Evolutionary conservation across 257 asterid genomes (phyloP), one percentile per base, ranked within the genome.

Genomic region (Scutellaria minor): DNA sequence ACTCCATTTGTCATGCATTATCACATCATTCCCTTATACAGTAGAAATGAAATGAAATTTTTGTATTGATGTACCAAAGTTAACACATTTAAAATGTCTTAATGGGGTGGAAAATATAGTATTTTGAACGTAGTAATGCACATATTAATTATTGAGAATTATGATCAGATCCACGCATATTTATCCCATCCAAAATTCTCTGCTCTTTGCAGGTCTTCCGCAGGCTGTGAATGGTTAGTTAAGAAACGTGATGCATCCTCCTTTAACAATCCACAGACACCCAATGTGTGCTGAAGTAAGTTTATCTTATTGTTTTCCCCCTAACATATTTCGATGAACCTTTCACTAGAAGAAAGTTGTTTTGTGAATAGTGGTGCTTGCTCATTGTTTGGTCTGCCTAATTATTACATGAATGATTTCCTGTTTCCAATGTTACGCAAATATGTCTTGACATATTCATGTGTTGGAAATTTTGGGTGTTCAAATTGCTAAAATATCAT

Each of bases 261-360:
- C 89, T 68, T 37, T 90, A 45, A 90, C 96, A 24, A 71, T 90
- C 45, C 95, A 90, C 82, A 80, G 88, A 74, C 96, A 87, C 78
- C 95, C 90, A 5, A 83, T 87, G 88, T 90, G 96, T 81, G 92
- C 90, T 50, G 89, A 90, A 68, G 96, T 87, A 79, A 78, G 89
- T 7, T 79, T 69, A 45, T 64, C 54, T 55, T 27, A 4, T 15
- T 15, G 18, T 53, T 53, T 10, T 10, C 8, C 8, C 12, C 22
- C 9, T 7, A 20, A 7, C 13, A 20, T 1, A 18, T 20, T 53
- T 15, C 2, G 59, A 10, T 2, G 1, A 53, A 31, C 31, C 59
- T 53, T 53, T 20, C 37, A 53, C 37, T 53, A 12, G 0, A 1
- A 1, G 9, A 9, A 51, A 6, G 24, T 14, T 14, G 6, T 31